Evolutionary conservation across 2,329 filamentous ascomycete species (phyloP).

Genomic region (Lecanicillium sp.): DNA sequence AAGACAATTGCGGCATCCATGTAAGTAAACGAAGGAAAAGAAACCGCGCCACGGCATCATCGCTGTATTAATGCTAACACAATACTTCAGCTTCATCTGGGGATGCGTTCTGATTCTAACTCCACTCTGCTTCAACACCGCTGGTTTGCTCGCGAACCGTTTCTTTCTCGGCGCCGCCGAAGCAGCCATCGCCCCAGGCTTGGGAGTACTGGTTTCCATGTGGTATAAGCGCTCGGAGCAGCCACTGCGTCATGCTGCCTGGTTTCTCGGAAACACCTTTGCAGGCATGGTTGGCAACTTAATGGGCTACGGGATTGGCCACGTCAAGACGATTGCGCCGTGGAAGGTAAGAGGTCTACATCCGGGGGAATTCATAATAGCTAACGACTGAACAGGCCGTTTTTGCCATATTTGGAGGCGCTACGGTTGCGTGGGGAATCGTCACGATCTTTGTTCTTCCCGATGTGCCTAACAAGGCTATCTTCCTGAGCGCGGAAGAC

Average conservation of each 20-base stretch:
- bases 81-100: conserved; percentile 22
- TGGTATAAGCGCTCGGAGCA: conserved; percentile 30
- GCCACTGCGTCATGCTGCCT: conserved; percentile 23
- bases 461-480: conserved; percentile 22
- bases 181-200: conserved; percentile 26
- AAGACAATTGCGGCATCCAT: conserved; percentile 23
- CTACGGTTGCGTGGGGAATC: conserved; percentile 8
- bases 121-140: conserved; percentile 23
- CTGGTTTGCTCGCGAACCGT: conserved; percentile 24
- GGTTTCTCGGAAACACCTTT: conserved; percentile 25
- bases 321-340: conserved; percentile 13
- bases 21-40: conserved; percentile 14
- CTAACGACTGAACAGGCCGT: conserved; percentile 10
- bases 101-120: conserved; percentile 38
- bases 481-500: conserved; percentile 24
- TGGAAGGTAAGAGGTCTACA: conserved; percentile 8
- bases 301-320: conserved; percentile 23
- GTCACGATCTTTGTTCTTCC: conserved; percentile 19
- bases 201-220: conserved; percentile 27
- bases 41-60: not conserved
- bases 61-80: not conserved
- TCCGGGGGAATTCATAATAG: no score
- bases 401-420: conserved; percentile 13
- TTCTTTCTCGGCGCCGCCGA: conserved; percentile 30
- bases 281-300: conserved; percentile 22